Conservation (phyloP, 768 basidiomycete genomes). For the Dendrothele bispora region DNA sequence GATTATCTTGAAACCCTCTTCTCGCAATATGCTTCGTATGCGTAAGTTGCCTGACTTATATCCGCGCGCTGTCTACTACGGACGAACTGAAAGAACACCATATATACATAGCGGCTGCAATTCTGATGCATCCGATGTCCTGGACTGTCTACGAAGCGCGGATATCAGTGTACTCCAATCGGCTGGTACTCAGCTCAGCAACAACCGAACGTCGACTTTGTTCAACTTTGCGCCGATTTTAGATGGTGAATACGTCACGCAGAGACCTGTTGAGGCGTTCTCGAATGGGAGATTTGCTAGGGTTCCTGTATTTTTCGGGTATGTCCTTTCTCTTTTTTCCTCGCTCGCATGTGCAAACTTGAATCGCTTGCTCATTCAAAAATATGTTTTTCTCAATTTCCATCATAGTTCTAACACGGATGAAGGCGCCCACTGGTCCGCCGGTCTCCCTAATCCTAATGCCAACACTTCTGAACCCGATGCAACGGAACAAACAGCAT, state of each 20-base stretch:
- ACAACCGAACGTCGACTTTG: slow-evolving; percentile 29
- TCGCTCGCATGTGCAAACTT: too few species aligned
- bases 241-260: slow-evolving; percentile 32
- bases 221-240: slow-evolving; percentile 41
- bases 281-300: slow-evolving; percentile 32
- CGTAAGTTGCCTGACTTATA: slow-evolving; percentile 34
- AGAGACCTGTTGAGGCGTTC: slow-evolving; percentile 41
- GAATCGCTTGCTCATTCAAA: too few species aligned
- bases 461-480: slow-evolving; percentile 39
- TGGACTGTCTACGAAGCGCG: slow-evolving; percentile 34
- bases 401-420: slow-evolving; percentile 42
- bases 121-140: slow-evolving; percentile 16
- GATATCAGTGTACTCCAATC: slow-evolving; percentile 23
- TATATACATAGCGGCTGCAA: slow-evolving; percentile 25
- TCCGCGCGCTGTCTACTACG: too few species aligned
- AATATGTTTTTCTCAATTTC: too few species aligned
- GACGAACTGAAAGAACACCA: too few species aligned
- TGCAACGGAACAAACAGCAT: slow-evolving; percentile 38
- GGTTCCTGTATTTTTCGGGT: slow-evolving; percentile 42
- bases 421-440: slow-evolving; percentile 44
- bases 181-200: slow-evolving; percentile 31
- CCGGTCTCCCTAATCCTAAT: slow-evolving; percentile 27
- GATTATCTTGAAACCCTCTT: slow-evolving; percentile 35
- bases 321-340: too few species aligned
- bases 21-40: slow-evolving; percentile 31